These are phyloP conservation scores for Aspergillus leporis DNA, from an alignment of 495 filamentous ascomycete species.

Conservation along the genomic window DNA sequence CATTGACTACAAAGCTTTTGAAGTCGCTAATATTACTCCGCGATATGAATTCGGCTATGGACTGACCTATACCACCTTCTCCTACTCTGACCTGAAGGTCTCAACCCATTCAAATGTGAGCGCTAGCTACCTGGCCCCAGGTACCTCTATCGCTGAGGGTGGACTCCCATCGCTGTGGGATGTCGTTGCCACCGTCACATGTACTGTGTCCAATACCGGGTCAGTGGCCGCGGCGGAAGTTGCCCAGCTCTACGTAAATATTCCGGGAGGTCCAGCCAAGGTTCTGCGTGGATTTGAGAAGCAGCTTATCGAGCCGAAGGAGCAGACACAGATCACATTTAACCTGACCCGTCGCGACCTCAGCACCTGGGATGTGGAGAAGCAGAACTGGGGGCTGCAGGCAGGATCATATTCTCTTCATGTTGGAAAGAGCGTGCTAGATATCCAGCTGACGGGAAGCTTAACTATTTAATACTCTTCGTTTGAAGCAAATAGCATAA, in stretches of 20 bases:
- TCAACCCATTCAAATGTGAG: constrained; percentile 17
- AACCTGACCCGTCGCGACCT: constrained; percentile 61
- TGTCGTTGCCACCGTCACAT: constrained; percentile 46
- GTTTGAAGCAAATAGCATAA: no score
- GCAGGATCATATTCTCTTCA: constrained; percentile 39
- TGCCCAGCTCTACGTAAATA: constrained; percentile 65
- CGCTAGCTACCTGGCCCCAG: background rate
- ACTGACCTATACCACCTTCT: constrained; percentile 65
- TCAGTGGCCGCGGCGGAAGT: constrained; percentile 55
- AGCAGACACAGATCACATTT: constrained; percentile 50
- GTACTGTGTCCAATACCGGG: constrained; percentile 52
- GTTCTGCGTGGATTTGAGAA: constrained; percentile 66
- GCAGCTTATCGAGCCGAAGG: constrained; percentile 41
- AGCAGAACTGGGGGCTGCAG: constrained; percentile 66
- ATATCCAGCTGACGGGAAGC: constrained; percentile 4
- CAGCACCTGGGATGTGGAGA: constrained; percentile 62
- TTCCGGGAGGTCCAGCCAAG: constrained; percentile 39
- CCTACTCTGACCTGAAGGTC: constrained; percentile 47
- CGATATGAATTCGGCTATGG: constrained; percentile 71
- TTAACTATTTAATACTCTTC: background rate
- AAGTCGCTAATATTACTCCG: constrained; percentile 57
- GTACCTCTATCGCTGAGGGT: constrained; percentile 38
- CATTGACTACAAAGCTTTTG: constrained; percentile 70
- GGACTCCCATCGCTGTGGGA: constrained; percentile 62
- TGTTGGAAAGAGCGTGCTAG: constrained; percentile 49